Evolutionary conservation across 495 filamentous ascomycete species (phyloP).

Genomic region (Aeminium ludgeri): DNA sequence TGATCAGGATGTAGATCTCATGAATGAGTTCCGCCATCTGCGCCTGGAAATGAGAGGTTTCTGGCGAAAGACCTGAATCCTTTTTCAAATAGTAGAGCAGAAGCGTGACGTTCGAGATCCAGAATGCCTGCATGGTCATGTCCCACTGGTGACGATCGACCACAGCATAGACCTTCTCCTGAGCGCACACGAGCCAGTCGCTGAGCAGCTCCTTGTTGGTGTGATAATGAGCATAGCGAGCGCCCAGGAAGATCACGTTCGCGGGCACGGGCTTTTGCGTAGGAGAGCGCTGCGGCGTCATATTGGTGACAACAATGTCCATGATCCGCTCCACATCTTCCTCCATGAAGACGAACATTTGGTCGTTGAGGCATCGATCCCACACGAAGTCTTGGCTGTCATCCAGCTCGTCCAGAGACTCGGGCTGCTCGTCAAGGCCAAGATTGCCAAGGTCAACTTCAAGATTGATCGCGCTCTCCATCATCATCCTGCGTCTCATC

Average conservation of each 20-base stretch:
- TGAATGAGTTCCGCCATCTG: conserved; percentile 92
- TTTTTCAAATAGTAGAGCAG: conserved; percentile 95
- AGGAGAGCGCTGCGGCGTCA: conserved; percentile 88
- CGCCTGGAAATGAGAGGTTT: conserved; percentile 77
- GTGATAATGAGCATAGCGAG: conserved; percentile 94
- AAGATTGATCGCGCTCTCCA: conserved; percentile 94
- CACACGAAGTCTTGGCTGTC: conserved; percentile 94
- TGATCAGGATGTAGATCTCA: conserved; percentile 98
- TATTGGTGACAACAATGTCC: conserved; percentile 92
- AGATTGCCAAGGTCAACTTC: conserved; percentile 94
- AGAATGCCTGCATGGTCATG: conserved; percentile 97
- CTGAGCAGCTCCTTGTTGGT: conserved; percentile 69
- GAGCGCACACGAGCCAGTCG: conserved; percentile 65
- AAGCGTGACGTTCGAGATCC: conserved; percentile 94
- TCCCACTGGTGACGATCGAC: conserved; percentile 94
- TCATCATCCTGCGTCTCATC: conserved; percentile 95
- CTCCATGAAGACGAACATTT: conserved; percentile 99
- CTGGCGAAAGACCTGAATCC: conserved; percentile 61
- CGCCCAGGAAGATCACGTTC: conserved; percentile 90
- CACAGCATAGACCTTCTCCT: conserved; percentile 91
- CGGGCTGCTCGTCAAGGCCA: conserved; percentile 87
- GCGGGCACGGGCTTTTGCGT: conserved; percentile 95
- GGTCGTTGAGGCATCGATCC: conserved; percentile 86
- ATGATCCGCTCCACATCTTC: conserved; percentile 75
- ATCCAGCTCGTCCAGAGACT: conserved; percentile 72